These are phyloP conservation scores for Ilex asprella DNA, from an alignment of 257 asterid genomes.

Conservation along the genomic window DNA sequence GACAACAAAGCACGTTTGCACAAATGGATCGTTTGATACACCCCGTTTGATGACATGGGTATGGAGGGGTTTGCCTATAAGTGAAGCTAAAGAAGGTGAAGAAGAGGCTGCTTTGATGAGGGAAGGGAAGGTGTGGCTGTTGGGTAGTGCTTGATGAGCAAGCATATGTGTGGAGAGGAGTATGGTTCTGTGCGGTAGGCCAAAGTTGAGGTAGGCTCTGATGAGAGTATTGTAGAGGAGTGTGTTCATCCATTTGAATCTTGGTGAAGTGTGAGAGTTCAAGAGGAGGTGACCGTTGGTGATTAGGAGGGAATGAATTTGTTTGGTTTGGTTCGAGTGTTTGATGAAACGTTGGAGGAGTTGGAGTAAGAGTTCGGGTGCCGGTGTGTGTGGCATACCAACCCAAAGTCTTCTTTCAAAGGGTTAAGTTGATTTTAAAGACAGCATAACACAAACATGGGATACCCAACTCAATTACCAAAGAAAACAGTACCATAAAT, in stretches of 20 bases:
- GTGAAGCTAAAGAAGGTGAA: conserved; percentile 20
- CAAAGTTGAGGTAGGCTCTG: conserved; percentile 44
- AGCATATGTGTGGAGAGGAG: conserved; percentile 66
- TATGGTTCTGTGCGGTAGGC: conserved; percentile 39
- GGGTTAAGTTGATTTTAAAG: too few relatives aligned
- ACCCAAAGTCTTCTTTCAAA: too few relatives aligned
- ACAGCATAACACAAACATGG: too few relatives aligned
- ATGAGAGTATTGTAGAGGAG: conserved; percentile 72
- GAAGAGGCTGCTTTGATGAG: conserved; percentile 49
- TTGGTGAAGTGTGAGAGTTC: conserved; percentile 12
- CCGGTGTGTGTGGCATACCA: neutral
- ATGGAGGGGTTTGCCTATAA: conserved; percentile 36
- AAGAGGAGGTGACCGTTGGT: conserved; percentile 50
- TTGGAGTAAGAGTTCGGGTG: conserved; percentile 6
- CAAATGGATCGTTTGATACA: conserved; percentile 52
- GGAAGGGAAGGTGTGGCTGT: conserved; percentile 75
- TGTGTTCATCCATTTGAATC: conserved; percentile 59
- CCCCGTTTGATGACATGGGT: conserved; percentile 67
- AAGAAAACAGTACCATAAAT: too few relatives aligned
- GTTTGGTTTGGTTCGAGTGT: conserved; percentile 31
- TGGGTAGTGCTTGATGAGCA: conserved; percentile 56
- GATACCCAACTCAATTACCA: too few relatives aligned
- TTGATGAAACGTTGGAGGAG: conserved; percentile 47
- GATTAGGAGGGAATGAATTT: conserved; percentile 50
- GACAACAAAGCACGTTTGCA: conserved; percentile 55